Conservation (phyloP, 2,329 filamentous ascomycete genomes). For the Metarhizium anisopliae region DNA sequence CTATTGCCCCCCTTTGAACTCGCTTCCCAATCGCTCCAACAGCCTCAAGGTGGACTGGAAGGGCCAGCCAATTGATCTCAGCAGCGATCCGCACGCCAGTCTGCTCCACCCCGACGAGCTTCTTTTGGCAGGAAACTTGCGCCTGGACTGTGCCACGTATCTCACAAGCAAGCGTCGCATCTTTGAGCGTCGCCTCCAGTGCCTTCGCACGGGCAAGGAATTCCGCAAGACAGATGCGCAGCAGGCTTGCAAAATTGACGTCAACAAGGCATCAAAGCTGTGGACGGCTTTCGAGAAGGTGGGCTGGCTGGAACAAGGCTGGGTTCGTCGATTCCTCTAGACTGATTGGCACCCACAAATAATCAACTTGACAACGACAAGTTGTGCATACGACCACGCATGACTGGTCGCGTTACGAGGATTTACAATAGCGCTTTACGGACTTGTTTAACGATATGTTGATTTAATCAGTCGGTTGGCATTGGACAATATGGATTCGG, state of each 20-base stretch:
- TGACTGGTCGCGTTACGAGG: not conserved
- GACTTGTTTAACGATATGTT: not conserved
- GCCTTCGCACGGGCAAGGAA: conserved; percentile 61
- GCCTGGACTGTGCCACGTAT: conserved; percentile 80
- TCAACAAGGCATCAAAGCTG: conserved; percentile 92
- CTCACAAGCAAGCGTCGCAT: conserved; percentile 89
- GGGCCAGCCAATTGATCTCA: conserved; percentile 68
- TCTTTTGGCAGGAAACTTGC: conserved; percentile 64
- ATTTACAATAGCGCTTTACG: not conserved
- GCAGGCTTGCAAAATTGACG: conserved; percentile 95
- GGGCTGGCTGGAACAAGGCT: conserved; percentile 61
- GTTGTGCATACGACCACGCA: not conserved
- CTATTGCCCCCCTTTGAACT: conserved; percentile 59
- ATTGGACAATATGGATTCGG: conserved; percentile 7
- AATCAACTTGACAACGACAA: not conserved
- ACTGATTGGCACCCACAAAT: not conserved
- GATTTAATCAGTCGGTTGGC: not conserved
- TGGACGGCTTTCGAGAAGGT: conserved; percentile 85
- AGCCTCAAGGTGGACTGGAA: conserved; percentile 83
- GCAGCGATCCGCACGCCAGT: conserved; percentile 57
- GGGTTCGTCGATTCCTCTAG: conserved; percentile 29
- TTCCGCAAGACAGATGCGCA: conserved; percentile 95
- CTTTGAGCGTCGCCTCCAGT: conserved; percentile 67
- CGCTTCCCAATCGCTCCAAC: conserved; percentile 58
- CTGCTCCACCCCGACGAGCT: conserved; percentile 74